phyloP scores from a whole-genome alignment of 257 asterid species.

The Misopates orontium region DNA sequence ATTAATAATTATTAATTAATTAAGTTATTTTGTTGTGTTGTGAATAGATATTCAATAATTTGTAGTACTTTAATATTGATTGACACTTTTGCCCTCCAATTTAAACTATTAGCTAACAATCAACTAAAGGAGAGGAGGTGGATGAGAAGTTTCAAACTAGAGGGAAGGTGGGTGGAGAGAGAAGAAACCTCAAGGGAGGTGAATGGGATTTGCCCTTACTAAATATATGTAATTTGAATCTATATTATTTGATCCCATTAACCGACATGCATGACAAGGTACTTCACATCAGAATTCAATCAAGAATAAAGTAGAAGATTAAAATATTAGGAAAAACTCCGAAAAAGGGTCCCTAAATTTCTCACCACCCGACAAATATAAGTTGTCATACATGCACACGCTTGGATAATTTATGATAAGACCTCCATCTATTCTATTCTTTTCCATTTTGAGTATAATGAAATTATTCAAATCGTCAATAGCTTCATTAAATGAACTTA shows the following conservation, averaged over 20 bases:
- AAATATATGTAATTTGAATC: too few relatives aligned
- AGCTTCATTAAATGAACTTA: conserved; percentile 15
- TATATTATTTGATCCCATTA: not conserved
- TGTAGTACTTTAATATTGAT: too few relatives aligned
- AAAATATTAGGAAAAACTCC: not conserved
- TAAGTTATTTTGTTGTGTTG: too few relatives aligned
- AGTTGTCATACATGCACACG: conserved; percentile 47
- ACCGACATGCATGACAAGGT: not conserved
- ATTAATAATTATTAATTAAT: too few relatives aligned
- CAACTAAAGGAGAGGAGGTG: too few relatives aligned
- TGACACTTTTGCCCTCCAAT: too few relatives aligned
- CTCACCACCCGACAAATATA: conserved; percentile 39
- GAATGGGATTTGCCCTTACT: too few relatives aligned
- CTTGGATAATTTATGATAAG: conserved; percentile 23
- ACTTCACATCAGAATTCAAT: not conserved
- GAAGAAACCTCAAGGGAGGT: too few relatives aligned
- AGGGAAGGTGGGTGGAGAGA: too few relatives aligned
- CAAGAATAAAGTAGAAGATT: not conserved
- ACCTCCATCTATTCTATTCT: conserved; percentile 12
- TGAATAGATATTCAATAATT: too few relatives aligned
- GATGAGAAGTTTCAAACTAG: too few relatives aligned
- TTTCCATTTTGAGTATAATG: conserved; percentile 24
- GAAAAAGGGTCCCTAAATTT: conserved; percentile 29
- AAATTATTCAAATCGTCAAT: not conserved
- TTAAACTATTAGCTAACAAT: too few relatives aligned